Evolutionary conservation across 768 basidiomycete genomes (phyloP).

Genomic region (Rhodotorula kratochvilovae): DNA sequence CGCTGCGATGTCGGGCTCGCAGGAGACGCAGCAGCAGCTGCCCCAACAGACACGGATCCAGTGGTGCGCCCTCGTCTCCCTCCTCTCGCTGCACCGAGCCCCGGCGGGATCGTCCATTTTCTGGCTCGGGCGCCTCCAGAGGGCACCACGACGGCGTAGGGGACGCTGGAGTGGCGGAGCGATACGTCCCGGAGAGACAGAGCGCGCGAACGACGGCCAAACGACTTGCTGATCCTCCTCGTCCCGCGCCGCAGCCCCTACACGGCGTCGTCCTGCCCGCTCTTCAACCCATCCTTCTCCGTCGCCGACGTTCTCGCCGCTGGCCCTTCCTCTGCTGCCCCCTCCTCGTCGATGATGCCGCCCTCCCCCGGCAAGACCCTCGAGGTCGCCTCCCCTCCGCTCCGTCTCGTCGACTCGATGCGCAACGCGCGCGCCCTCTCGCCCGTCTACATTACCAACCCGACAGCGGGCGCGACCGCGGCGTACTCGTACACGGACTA

Average conservation of each 20-base stretch:
- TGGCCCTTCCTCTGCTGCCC: not conserved
- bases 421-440: not conserved
- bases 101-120: too few species aligned
- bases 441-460: not conserved
- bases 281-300: conserved; percentile 15
- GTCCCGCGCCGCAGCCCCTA: conserved; percentile 2
- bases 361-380: not conserved
- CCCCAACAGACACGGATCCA: too few species aligned
- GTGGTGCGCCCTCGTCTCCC: too few species aligned
- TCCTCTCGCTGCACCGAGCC: too few species aligned
- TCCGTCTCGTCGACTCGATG: not conserved
- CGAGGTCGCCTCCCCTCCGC: not conserved
- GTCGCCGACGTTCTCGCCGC: not conserved
- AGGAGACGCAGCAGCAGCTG: too few species aligned
- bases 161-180: too few species aligned
- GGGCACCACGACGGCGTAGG: too few species aligned
- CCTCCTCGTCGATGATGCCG: not conserved
- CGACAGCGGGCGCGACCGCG: not conserved
- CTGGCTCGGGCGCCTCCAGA: too few species aligned
- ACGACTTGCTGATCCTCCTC: not conserved
- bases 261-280: conserved; percentile 5
- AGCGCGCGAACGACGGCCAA: too few species aligned
- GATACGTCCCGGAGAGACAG: too few species aligned
- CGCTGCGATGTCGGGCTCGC: too few species aligned
- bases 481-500: not conserved